Evolutionary conservation across 1,139 yeast genomes (phyloP).

Genomic region (Lodderomyces orthopsilosis): DNA sequence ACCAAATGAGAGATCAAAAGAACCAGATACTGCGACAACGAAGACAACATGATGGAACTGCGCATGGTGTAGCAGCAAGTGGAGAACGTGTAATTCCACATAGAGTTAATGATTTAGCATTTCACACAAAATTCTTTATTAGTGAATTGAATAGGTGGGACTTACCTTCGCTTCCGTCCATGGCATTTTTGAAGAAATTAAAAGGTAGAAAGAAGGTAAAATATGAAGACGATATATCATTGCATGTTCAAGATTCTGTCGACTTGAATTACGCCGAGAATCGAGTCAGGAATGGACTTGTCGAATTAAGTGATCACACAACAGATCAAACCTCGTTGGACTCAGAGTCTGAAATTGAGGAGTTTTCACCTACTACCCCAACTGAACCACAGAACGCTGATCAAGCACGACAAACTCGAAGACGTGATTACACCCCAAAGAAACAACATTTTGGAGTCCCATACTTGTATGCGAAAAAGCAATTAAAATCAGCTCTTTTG

Average conservation of each 20-base stretch:
- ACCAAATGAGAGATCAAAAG: constrained; percentile 59
- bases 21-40: constrained; percentile 16
- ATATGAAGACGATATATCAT: constrained; percentile 16
- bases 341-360: constrained; percentile 14
- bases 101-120: constrained; percentile 32
- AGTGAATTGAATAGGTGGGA: constrained; percentile 44
- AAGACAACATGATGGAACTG: constrained; percentile 11
- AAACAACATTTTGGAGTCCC: constrained; percentile 48
- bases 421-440: constrained; percentile 34
- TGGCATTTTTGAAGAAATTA: constrained; percentile 37
- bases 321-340: constrained; percentile 16
- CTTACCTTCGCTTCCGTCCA: constrained; percentile 57
- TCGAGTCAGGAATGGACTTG: constrained; percentile 38
- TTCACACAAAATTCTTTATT: constrained; percentile 31
- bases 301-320: constrained; percentile 11
- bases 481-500: constrained; percentile 70
- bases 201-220: constrained; percentile 5
- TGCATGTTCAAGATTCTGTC: constrained; percentile 13
- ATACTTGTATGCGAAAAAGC: constrained; percentile 67
- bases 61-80: background rate
- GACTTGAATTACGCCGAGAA: constrained; percentile 41
- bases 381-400: constrained; percentile 14
- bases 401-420: constrained; percentile 20
- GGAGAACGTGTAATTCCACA: constrained; percentile 14
- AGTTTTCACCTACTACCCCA: constrained; percentile 6